Evolutionary conservation across 2,329 filamentous ascomycete genomes (phyloP).

Genomic region (Ophiostoma piceae): DNA sequence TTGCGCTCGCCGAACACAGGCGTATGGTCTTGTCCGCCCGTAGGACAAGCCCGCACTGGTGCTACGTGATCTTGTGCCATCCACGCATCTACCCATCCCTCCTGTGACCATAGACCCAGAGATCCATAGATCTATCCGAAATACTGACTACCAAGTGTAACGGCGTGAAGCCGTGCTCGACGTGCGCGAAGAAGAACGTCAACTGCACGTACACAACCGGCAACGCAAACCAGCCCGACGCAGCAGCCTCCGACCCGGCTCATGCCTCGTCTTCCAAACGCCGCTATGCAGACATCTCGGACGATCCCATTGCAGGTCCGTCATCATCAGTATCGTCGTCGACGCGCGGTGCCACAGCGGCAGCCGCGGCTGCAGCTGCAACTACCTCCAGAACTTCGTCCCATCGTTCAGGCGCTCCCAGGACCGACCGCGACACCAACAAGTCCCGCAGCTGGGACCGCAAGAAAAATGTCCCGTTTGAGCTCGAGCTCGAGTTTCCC

Average conservation of each 20-base stretch:
- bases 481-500: background rate
- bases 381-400: background rate
- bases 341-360: background rate
- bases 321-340: background rate
- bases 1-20: background rate
- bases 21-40: background rate
- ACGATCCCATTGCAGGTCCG: background rate
- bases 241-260: background rate
- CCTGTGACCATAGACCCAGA: background rate
- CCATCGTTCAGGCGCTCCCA: background rate
- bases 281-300: constrained; percentile 5
- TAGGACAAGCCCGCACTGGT: background rate
- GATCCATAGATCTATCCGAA: background rate
- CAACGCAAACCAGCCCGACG: background rate
- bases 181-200: constrained; percentile 50
- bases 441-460: background rate
- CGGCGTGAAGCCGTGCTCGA: constrained; percentile 52
- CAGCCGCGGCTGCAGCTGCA: background rate
- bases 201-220: constrained; percentile 38
- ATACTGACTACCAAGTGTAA: constrained; percentile 46
- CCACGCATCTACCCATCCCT: background rate
- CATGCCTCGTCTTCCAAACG: constrained; percentile 17
- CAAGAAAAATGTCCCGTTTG: background rate
- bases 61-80: background rate
- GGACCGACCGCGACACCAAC: background rate